Evolutionary conservation across 177 flowering plant genomes (phyloP), one percentile per base, ranked within the genome.

Genomic region (Vitis hybrid): DNA sequence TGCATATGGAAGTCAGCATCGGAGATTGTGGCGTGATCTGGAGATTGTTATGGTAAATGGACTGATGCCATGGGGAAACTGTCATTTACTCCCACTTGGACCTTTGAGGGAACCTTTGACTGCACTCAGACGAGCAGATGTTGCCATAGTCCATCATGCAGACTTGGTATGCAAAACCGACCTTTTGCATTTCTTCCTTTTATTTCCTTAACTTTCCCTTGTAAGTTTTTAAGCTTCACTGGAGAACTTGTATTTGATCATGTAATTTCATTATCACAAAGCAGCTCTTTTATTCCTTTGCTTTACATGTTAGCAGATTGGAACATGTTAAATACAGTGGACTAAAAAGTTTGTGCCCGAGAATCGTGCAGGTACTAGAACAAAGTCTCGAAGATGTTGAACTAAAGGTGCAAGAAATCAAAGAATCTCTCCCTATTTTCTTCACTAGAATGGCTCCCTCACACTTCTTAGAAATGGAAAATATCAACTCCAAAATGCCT

Each of bases 21-120:
- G 88, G 83, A 82, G 86, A 60, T 77, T 94, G 81, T 72, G 51
- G 62, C 91, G 93, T 66, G 91, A 94, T 66, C 52, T 94, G 60
- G 95, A 91, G 72, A 88, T 94, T 75, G 87, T 88, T 67, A 94
- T 94, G 98, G 82, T 94, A 46, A 94, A 94, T 80, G 97, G 87
- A 35, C 56, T 90, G 81, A 77, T 70, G 77, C 93, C 90, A 18
- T 94, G 91, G 92, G 97, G 98, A 56, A 94, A 90, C 69, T 6
- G 48, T 70, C 72, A 77, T 4, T 70, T 92, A 50, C 61, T 91
- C 74, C 97, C 97, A 48, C 86, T 80, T 70, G 98, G 97, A 71
- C 97, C 98, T 68, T 78, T 94, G 69, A 82, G 98, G 78, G 97
- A 94, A 77, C 92, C 95, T 58, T 73, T 92, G 69, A 67, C 79